These are phyloP conservation scores for Mycena pura DNA, from an alignment of 768 basidiomycete species.

Conservation along the genomic window DNA sequence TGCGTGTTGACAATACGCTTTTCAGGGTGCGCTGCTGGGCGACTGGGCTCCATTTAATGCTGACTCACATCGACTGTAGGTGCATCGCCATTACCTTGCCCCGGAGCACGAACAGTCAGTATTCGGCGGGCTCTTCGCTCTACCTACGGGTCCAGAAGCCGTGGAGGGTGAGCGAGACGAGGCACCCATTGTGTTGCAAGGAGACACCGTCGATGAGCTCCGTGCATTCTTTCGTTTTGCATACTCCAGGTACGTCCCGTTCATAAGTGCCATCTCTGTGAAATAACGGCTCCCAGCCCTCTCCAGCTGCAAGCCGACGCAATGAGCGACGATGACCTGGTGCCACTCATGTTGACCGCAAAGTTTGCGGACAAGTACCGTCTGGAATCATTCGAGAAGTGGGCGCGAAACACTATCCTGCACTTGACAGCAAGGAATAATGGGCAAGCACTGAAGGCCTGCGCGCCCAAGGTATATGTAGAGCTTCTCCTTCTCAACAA, in stretches of 20 bases:
- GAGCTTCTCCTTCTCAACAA: not conserved
- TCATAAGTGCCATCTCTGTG: not conserved
- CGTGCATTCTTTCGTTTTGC: not conserved
- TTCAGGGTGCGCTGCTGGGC: conserved; percentile 8
- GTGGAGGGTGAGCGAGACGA: not conserved
- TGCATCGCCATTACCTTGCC: conserved; percentile 7
- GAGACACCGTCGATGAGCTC: not conserved
- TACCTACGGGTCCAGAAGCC: not conserved
- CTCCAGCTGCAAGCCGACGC: conserved; percentile 1
- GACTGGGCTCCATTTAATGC: too few relatives aligned
- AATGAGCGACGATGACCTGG: not conserved
- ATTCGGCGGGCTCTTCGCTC: conserved; percentile 2
- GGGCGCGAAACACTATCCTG: not conserved
- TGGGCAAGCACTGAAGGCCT: not conserved
- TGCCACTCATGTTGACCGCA: not conserved
- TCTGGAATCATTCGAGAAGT: conserved; percentile 8
- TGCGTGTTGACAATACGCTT: not conserved
- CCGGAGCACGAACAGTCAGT: not conserved
- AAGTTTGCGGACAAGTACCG: conserved; percentile 10
- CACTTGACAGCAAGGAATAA: not conserved
- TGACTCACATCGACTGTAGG: too few relatives aligned
- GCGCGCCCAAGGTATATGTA: not conserved
- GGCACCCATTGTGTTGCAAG: not conserved
- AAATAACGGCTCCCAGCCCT: conserved; percentile 1
- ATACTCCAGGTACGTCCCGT: conserved; percentile 3